These are phyloP conservation scores for Petasospora fabianii DNA, from an alignment of 1,139 yeast species.

Conservation along the genomic window DNA sequence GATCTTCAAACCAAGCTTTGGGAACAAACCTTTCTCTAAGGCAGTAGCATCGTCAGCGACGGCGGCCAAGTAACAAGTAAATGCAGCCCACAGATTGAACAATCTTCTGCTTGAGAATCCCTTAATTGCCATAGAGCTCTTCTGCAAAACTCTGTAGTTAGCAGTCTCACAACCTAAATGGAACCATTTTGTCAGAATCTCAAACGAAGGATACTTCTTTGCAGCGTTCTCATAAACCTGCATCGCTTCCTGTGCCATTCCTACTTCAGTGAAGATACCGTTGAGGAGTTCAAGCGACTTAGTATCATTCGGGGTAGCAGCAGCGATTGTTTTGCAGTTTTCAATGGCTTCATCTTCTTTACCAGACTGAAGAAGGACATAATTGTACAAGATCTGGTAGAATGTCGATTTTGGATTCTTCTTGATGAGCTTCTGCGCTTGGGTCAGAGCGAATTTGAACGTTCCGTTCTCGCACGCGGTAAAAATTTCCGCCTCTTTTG, in stretches of 20 bases:
- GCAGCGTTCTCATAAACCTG: constrained; percentile 53
- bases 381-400: constrained; percentile 49
- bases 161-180: constrained; percentile 35
- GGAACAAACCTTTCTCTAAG: constrained; percentile 45
- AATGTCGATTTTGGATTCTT: constrained; percentile 55
- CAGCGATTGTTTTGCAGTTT: constrained; percentile 39
- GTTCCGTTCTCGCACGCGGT: constrained; percentile 53
- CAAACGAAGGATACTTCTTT: constrained; percentile 47
- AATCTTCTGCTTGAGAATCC: constrained; percentile 26
- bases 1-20: constrained; percentile 53
- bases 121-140: constrained; percentile 42
- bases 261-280: constrained; percentile 34
- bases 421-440: constrained; percentile 46
- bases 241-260: constrained; percentile 36
- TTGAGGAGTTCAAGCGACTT: constrained; percentile 47
- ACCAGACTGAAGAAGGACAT: constrained; percentile 42
- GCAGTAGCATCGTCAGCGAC: constrained; percentile 29
- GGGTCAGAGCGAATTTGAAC: constrained; percentile 48
- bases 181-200: constrained; percentile 46
- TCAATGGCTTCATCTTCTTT: constrained; percentile 41
- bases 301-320: constrained; percentile 51
- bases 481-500: constrained; percentile 28
- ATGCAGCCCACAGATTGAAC: constrained; percentile 47
- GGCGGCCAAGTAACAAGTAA: constrained; percentile 37
- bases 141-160: constrained; percentile 44